Conservation (phyloP, 2,329 filamentous ascomycete species). For the Stachybotrys chartarum region DNA sequence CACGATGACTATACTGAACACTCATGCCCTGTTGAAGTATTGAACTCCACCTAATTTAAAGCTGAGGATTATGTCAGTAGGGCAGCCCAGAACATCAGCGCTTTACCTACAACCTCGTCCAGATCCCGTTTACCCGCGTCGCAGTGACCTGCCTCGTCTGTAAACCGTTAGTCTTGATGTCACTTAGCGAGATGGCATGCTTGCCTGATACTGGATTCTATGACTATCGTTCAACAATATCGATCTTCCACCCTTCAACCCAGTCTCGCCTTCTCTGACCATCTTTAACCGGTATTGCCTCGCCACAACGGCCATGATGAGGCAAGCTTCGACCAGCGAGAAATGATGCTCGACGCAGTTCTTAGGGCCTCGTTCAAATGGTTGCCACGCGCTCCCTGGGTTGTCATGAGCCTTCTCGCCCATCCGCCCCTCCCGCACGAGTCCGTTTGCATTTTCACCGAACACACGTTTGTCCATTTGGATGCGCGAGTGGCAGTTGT, state of each 20-base stretch:
- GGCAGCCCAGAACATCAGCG: too few species aligned
- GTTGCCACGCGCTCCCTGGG: background rate
- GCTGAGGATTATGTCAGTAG: too few species aligned
- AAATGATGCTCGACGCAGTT: constrained; percentile 1
- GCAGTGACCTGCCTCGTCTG: background rate
- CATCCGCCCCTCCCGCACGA: background rate
- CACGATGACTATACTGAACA: too few species aligned
- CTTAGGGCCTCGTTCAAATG: background rate
- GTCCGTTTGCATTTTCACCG: background rate
- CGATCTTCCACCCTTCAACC: background rate
- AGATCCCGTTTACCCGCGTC: background rate
- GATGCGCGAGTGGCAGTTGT: background rate
- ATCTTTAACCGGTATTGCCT: background rate
- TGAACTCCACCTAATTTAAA: too few species aligned
- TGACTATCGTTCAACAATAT: background rate
- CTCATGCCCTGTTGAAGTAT: too few species aligned
- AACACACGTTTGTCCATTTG: background rate
- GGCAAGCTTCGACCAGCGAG: background rate
- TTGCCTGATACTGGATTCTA: background rate
- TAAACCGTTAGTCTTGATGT: background rate
- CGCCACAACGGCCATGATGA: background rate
- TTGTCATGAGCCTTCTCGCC: background rate
- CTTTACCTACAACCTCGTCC: background rate
- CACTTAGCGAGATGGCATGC: background rate
- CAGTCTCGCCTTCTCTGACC: background rate